Evolutionary conservation across 2,329 filamentous ascomycete species (phyloP).

Genomic region (Talaromyces sp.): DNA sequence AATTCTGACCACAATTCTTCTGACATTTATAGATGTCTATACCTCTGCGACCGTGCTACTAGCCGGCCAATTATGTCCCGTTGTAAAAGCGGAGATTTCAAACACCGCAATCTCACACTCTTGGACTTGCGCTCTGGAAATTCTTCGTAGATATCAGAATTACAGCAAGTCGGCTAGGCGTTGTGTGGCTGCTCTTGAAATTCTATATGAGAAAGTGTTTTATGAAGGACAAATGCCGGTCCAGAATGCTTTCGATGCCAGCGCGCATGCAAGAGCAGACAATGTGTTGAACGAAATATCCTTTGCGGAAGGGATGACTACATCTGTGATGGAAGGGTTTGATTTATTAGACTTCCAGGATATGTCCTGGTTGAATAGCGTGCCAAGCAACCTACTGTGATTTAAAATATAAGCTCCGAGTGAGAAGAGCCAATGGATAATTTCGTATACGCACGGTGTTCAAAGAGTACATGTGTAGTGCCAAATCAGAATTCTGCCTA

Average conservation of each 20-base stretch:
- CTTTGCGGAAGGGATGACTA: conserved; percentile 31
- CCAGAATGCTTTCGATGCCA: conserved; percentile 1
- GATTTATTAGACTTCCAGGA: conserved; percentile 36
- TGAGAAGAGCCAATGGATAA: too few relatives aligned
- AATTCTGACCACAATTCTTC: background rate
- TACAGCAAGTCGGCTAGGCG: conserved; percentile 36
- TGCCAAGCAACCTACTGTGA: conserved; percentile 34
- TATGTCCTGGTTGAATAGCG: conserved; percentile 40
- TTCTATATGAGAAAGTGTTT: conserved; percentile 33
- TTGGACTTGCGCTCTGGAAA: conserved; percentile 34
- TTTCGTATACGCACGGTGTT: too few relatives aligned
- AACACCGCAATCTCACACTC: conserved; percentile 28
- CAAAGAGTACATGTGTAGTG: too few relatives aligned
- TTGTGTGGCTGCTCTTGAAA: conserved; percentile 36
- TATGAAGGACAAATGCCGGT: conserved; percentile 18
- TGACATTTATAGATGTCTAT: conserved; percentile 34
- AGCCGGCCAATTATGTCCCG: conserved; percentile 33
- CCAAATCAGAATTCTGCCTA: too few relatives aligned
- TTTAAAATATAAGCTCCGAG: background rate
- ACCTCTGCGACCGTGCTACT: conserved; percentile 40
- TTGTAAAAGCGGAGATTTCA: conserved; percentile 29
- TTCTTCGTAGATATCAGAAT: conserved; percentile 34
- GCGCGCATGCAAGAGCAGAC: background rate
- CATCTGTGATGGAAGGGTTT: conserved; percentile 28
- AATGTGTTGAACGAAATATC: conserved; percentile 23